These are phyloP conservation scores for Aurinia saxatilis DNA, from an alignment of 345 rosid genomes.

Conservation along the genomic window DNA sequence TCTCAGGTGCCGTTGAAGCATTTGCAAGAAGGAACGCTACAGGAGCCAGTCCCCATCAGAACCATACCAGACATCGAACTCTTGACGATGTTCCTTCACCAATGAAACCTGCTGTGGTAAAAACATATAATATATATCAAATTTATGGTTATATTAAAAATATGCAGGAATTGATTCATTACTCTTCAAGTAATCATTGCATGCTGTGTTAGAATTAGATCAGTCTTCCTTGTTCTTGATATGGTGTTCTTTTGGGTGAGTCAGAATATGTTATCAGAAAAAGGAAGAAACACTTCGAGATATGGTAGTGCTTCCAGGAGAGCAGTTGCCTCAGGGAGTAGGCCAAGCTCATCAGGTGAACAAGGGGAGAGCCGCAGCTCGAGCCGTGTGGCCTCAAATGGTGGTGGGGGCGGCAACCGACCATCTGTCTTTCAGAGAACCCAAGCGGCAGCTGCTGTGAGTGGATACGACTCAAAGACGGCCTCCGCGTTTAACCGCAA, in stretches of 20 bases:
- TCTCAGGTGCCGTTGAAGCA: constrained; percentile 74
- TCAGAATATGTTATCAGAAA: constrained; percentile 51
- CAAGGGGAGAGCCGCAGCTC: constrained; percentile 43
- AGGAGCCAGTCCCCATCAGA: constrained; percentile 43
- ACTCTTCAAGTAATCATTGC: neutral
- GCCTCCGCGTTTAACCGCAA: constrained; percentile 42
- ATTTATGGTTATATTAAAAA: neutral
- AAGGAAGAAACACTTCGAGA: constrained; percentile 48
- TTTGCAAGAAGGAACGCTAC: constrained; percentile 55
- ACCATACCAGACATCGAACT: constrained; percentile 42
- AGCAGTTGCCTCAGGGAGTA: constrained; percentile 50
- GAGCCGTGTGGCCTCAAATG: constrained; percentile 52
- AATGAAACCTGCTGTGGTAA: constrained; percentile 48
- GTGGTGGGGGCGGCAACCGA: constrained; percentile 41
- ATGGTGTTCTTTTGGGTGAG: neutral
- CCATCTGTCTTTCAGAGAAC: constrained; percentile 54
- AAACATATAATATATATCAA: neutral
- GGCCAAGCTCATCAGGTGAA: constrained; percentile 74
- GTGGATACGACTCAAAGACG: constrained; percentile 47
- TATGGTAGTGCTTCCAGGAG: constrained; percentile 72
- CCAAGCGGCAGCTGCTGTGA: constrained; percentile 33
- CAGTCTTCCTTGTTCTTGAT: neutral
- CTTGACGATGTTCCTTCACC: constrained; percentile 47
- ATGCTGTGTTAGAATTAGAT: neutral
- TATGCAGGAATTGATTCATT: neutral